Conservation (phyloP, 345 rosid genomes). For the Cardamine occulta region DNA sequence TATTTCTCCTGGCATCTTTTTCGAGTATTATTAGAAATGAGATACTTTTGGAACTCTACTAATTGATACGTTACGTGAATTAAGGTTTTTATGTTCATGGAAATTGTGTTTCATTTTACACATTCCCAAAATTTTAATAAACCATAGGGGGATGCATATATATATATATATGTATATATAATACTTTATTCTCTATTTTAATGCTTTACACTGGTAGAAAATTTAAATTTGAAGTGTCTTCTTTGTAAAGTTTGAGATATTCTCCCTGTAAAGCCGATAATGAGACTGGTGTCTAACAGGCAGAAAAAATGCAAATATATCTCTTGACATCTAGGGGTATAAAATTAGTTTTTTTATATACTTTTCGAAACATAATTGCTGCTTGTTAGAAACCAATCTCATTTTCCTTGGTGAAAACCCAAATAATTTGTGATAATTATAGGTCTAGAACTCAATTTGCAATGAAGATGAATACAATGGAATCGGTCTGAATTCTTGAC, state of each 20-base stretch:
- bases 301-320: neutral
- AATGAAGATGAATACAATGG: neutral
- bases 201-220: neutral
- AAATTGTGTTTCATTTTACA: conserved; percentile 38
- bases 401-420: neutral
- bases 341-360: too few species aligned
- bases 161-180: neutral
- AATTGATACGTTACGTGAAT: conserved; percentile 44
- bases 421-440: neutral
- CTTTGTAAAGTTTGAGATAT: neutral
- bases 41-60: conserved; percentile 39
- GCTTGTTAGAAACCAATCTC: neutral
- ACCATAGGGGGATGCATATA: conserved; percentile 3
- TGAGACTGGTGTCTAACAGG: neutral
- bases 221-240: conserved; percentile 3
- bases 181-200: neutral
- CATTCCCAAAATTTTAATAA: conserved; percentile 21
- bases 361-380: neutral
- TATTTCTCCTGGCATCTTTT: conserved; percentile 12
- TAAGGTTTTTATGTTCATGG: conserved; percentile 41
- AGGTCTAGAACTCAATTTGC: neutral
- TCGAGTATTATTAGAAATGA: conserved; percentile 16
- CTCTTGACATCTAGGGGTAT: neutral
- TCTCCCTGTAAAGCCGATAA: neutral
- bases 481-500: neutral